These are phyloP conservation scores for Candida piceae DNA, from an alignment of 805 yeast species.

Conservation along the genomic window DNA sequence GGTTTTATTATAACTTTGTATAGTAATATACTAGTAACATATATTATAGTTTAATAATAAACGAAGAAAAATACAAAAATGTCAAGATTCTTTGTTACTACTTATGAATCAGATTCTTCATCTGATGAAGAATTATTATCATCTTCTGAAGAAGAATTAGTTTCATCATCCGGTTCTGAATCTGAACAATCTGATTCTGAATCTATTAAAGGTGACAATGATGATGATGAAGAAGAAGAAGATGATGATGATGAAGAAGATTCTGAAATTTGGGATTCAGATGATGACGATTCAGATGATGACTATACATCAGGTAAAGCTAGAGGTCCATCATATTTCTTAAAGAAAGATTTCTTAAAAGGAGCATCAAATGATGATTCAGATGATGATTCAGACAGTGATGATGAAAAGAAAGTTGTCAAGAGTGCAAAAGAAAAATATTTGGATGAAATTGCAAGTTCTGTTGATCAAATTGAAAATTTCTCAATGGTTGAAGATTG, in stretches of 20 bases:
- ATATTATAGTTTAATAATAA: no score
- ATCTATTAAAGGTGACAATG: slow-evolving; percentile 16
- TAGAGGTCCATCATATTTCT: slow-evolving; percentile 50
- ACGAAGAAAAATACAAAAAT: slow-evolving; percentile 40
- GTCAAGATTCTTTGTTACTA: slow-evolving; percentile 87
- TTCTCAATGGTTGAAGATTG: slow-evolving; percentile 72
- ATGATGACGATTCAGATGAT: slow-evolving; percentile 39
- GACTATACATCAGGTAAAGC: slow-evolving; percentile 27
- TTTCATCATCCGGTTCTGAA: slow-evolving; percentile 31
- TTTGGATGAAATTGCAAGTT: slow-evolving; percentile 74
- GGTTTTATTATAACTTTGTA: no score
- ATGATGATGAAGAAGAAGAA: slow-evolving; percentile 37
- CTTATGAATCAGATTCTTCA: slow-evolving; percentile 46
- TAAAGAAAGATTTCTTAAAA: slow-evolving; percentile 45
- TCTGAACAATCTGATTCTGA: slow-evolving; percentile 25
- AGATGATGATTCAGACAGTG: slow-evolving; percentile 35
- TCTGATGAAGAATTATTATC: slow-evolving; percentile 49
- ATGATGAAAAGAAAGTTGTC: slow-evolving; percentile 75
- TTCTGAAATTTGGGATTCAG: slow-evolving; percentile 38
- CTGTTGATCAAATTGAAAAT: slow-evolving; percentile 62
- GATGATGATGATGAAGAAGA: slow-evolving; percentile 39
- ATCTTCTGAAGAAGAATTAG: slow-evolving; percentile 58
- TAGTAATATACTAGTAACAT: background rate
- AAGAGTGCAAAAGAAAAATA: slow-evolving; percentile 92
- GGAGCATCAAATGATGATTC: slow-evolving; percentile 31